Conservation (phyloP, 345 rosid genomes). For the Erysimum cheiranthoides region DNA sequence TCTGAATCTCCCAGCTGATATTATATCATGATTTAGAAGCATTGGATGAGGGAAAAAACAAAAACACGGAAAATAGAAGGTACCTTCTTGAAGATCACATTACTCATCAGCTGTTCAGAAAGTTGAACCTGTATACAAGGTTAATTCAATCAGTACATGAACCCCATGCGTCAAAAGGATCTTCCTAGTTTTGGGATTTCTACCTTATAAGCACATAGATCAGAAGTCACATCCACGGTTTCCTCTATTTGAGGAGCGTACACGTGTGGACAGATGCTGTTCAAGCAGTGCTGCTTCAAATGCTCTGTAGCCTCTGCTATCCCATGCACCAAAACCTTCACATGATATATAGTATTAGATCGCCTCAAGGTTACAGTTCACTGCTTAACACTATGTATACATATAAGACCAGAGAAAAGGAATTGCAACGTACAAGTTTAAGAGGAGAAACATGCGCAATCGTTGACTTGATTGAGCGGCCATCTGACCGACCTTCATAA, state of each 20-base stretch:
- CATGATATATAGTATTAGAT: conserved; percentile 13
- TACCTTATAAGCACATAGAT: conserved; percentile 97
- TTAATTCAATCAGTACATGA: conserved; percentile 9
- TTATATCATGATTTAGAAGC: background rate
- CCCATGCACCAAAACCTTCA: conserved; percentile 95
- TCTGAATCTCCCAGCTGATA: conserved; percentile 88
- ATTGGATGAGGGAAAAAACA: background rate
- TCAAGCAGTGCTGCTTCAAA: conserved; percentile 91
- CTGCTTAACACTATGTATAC: background rate
- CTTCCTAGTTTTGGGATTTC: conserved; percentile 11
- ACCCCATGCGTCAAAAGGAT: background rate
- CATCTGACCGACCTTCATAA: conserved; percentile 96
- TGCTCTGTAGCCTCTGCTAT: conserved; percentile 98
- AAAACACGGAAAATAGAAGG: background rate
- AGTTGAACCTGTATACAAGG: conserved; percentile 77
- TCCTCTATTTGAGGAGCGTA: conserved; percentile 93
- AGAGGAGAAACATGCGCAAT: conserved; percentile 93
- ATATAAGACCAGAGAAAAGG: conserved; percentile 22
- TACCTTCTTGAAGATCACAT: conserved; percentile 95
- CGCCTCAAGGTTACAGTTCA: background rate
- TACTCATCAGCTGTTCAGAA: conserved; percentile 95
- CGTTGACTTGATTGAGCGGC: conserved; percentile 90
- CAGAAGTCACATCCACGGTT: conserved; percentile 92
- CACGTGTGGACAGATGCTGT: conserved; percentile 84
- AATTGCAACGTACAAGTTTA: conserved; percentile 72